Evolutionary conservation across 2,329 filamentous ascomycete species (phyloP).

Genomic region (Penicillium sp.): DNA sequence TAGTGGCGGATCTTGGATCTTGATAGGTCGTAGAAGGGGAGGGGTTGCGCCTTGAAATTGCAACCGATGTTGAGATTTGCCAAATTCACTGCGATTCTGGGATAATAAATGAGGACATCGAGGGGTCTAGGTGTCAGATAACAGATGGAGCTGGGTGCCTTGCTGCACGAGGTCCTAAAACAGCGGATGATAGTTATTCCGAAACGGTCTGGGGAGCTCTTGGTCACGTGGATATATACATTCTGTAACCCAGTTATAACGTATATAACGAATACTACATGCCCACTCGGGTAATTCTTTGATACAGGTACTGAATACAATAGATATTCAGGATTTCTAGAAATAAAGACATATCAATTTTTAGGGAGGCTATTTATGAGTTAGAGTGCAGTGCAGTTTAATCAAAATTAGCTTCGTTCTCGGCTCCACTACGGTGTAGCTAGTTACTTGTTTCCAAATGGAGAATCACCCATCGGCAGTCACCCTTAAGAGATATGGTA

Average conservation of each 20-base stretch:
- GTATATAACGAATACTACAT: not conserved
- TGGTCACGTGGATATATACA: not conserved
- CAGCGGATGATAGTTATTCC: constrained; percentile 4
- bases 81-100: not conserved
- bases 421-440: no score
- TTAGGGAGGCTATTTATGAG: no score
- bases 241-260: not conserved
- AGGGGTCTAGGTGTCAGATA: constrained; percentile 22
- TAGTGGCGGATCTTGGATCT: not conserved
- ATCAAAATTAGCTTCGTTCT: no score
- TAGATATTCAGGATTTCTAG: no score
- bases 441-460: no score
- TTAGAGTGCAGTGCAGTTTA: no score
- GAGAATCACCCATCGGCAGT: no score
- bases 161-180: constrained; percentile 10
- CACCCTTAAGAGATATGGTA: no score
- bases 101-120: not conserved
- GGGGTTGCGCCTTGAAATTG: not conserved
- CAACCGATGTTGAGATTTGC: not conserved
- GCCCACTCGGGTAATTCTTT: no score
- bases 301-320: no score
- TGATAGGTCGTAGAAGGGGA: not conserved
- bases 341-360: no score
- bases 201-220: not conserved
- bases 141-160: constrained; percentile 3